phyloP scores from a whole-genome alignment of 139 green algal genomes.

The Asterochloris erici region DNA sequence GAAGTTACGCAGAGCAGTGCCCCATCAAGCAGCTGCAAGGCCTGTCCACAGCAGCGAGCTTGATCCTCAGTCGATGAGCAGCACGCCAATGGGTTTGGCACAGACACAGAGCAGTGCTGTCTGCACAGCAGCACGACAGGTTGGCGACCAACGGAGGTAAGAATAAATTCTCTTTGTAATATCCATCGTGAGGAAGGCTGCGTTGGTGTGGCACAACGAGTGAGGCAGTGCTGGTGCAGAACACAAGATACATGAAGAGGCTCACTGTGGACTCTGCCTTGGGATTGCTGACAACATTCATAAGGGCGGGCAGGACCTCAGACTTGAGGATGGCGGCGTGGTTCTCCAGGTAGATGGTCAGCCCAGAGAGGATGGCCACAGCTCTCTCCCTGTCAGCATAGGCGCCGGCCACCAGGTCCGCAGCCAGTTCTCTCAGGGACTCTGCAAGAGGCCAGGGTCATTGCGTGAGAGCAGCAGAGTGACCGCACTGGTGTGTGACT shows the following conservation, averaged over 20 bases:
- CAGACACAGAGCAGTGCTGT: too few species aligned
- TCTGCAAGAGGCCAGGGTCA: not conserved
- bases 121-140: too few species aligned
- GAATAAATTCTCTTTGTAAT: too few species aligned
- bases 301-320: conserved; percentile 17
- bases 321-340: conserved; percentile 18
- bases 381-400: conserved; percentile 23
- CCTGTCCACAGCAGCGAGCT: too few species aligned
- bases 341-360: conserved; percentile 30
- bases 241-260: not conserved
- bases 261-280: conserved; percentile 5
- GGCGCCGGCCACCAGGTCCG: conserved; percentile 5
- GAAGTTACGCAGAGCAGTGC: not conserved
- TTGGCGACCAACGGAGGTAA: too few species aligned
- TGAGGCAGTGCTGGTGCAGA: not conserved
- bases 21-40: not conserved
- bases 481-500: too few species aligned
- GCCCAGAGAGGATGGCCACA: conserved; percentile 19
- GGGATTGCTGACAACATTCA: conserved; percentile 11
- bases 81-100: too few species aligned
- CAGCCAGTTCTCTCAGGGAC: conserved; percentile 14
- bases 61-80: too few species aligned
- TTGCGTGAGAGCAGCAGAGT: too few species aligned
- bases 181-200: too few species aligned
- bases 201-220: too few species aligned